Base-by-base conservation (phyloP, 306 rosid species). In the Potentilla sterilis region DNA sequence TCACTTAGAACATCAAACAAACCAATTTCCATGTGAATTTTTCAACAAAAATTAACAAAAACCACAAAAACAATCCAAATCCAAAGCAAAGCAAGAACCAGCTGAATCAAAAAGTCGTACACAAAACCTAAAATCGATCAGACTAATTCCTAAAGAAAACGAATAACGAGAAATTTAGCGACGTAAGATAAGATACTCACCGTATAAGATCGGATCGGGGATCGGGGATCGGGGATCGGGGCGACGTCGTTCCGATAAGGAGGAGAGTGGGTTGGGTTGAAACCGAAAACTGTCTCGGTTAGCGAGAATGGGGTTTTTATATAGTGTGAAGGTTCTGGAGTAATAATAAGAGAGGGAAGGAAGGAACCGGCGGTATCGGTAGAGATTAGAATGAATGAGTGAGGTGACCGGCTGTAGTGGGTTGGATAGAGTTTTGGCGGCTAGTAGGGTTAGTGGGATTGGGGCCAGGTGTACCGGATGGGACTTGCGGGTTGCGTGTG, bases 331-430 rank as follows among this genome's bases (percentile, higher is more conserved):
- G 52, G 55, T 70, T 78, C 67, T 74, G 61, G 75, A 69, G 82
- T 5, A 46, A 48, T 37, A 3, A n/a, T 22, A 14, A 67, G 38
- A 46, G 73, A 11, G 72, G 73, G 71, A 59, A 61, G 85, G 62
- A 43, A 66, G 82, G 70, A 69, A 88, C 93, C 82, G 90, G 81
- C 74, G 67, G 69, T 75, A 51, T 66, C 89, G 83, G 88, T 74
- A 21, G 47, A 40, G 52, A 34, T 38, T 73, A 44, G 54, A 42
- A 8, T 0, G 22, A 52, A 47, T 2, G 3, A 10, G 55, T n/a
- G 47, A 13, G 52, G 2, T 35, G 73, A 86, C 96, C 87, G 92
- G 92, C 48, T 81, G 69, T 83, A 73, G 76, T 72, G 10, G 88
- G 92, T 90, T 65, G 24, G 47, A 21, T 70, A 15, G 5, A 40